Evolutionary conservation across 2,329 filamentous ascomycete genomes (phyloP).

Genomic region (Phyllosticta capitalensis): DNA sequence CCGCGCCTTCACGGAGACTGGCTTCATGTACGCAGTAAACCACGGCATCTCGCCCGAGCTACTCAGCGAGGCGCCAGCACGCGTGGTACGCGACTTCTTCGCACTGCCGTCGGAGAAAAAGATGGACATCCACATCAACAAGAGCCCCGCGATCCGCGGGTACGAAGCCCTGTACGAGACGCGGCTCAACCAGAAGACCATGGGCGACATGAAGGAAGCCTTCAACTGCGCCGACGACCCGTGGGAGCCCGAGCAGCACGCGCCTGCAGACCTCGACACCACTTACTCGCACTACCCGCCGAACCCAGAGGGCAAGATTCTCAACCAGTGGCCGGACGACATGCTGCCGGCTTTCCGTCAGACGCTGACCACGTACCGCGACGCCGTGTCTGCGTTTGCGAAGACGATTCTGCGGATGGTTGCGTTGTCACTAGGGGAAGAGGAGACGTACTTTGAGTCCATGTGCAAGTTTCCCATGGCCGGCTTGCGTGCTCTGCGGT

Average conservation of each 20-base stretch:
- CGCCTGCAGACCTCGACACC: constrained; percentile 11
- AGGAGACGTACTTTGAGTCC: constrained; percentile 28
- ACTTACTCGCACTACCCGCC: constrained; percentile 7
- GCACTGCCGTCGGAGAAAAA: constrained; percentile 21
- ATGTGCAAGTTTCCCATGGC: constrained; percentile 33
- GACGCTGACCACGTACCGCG: too few species aligned
- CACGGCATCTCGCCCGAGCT: constrained; percentile 28
- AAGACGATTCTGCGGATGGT: neutral
- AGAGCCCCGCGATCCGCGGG: constrained; percentile 25
- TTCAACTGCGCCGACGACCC: constrained; percentile 28
- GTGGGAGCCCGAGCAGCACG: constrained; percentile 23
- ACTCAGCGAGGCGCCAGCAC: constrained; percentile 21
- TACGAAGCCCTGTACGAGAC: constrained; percentile 29
- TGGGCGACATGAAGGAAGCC: constrained; percentile 28
- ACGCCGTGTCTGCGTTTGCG: neutral
- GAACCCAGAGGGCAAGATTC: constrained; percentile 31
- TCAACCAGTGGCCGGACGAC: neutral
- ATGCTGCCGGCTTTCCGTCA: too few species aligned
- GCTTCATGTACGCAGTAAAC: constrained; percentile 36
- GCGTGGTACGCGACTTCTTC: constrained; percentile 27
- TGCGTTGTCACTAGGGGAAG: constrained; percentile 15
- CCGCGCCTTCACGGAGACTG: constrained; percentile 28
- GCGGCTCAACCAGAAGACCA: constrained; percentile 25
- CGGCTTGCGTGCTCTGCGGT: constrained; percentile 32
- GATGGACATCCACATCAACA: constrained; percentile 26